phyloP scores from a whole-genome alignment of 2,329 filamentous ascomycete species.

The Colletotrichum cordylinicola region DNA sequence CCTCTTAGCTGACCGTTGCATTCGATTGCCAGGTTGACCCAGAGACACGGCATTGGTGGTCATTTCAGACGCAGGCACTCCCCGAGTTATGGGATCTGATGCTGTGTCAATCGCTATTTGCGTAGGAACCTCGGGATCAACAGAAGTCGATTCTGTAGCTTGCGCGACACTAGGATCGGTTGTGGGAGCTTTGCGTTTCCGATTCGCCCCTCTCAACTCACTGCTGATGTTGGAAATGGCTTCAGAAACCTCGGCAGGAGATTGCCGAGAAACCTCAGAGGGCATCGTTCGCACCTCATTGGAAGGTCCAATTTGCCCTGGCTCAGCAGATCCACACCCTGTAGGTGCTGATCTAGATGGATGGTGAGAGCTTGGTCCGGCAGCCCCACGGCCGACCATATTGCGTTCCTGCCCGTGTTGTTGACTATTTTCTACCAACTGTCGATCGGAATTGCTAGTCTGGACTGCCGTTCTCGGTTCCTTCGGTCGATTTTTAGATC shows the following conservation, averaged over 20 bases:
- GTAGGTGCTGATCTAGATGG: not conserved
- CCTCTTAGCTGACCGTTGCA: not conserved
- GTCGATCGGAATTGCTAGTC: not conserved
- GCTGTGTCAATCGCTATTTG: not conserved
- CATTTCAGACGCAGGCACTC: not conserved
- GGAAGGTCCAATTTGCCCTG: not conserved
- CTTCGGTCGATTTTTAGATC: slow-evolving; percentile 56
- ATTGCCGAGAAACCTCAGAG: not conserved
- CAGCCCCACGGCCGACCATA: not conserved
- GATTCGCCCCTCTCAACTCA: not conserved
- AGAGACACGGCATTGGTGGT: not conserved
- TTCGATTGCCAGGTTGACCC: not conserved
- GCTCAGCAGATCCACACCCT: not conserved
- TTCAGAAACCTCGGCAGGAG: not conserved
- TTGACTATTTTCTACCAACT: not conserved
- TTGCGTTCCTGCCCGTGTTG: not conserved
- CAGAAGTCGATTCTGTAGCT: not conserved
- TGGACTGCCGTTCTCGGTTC: slow-evolving; percentile 20
- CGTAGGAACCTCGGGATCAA: not conserved
- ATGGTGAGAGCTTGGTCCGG: not conserved
- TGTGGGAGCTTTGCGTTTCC: not conserved
- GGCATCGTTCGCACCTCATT: not conserved
- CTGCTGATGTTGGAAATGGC: not conserved
- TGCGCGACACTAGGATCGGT: not conserved
- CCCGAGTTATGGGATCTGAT: not conserved